Evolutionary conservation across 345 rosid species (phyloP).

Genomic region (Aegle marmelos): DNA sequence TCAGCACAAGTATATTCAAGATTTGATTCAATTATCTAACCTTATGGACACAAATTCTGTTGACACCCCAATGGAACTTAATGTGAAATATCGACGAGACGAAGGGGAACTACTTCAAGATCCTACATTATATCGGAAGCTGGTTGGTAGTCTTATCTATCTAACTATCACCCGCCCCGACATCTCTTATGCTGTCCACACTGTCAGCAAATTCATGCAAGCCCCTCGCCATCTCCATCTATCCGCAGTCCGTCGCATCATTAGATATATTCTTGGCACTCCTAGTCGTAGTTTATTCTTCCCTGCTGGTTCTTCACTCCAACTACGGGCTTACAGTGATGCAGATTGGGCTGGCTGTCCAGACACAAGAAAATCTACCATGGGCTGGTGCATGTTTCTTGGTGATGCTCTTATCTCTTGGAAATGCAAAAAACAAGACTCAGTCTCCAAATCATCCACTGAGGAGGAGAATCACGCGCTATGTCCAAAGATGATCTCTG

Average conservation of each 20-base stretch:
- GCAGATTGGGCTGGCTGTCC: background rate
- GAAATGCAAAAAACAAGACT: background rate
- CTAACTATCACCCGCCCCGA: background rate
- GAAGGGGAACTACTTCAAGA: too few relatives aligned
- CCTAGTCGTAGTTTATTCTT: background rate
- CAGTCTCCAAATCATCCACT: background rate
- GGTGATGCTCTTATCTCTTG: background rate
- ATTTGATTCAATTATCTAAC: too few relatives aligned
- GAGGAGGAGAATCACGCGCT: background rate
- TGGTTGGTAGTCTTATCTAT: background rate
- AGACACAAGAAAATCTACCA: background rate
- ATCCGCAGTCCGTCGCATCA: background rate
- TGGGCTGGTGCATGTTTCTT: constrained; percentile 1
- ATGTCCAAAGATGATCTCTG: background rate
- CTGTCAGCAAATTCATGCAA: constrained; percentile 1
- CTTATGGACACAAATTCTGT: too few relatives aligned
- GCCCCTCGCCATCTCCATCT: background rate
- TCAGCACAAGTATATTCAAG: too few relatives aligned
- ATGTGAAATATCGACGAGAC: too few relatives aligned
- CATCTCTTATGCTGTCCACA: background rate
- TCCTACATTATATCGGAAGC: too few relatives aligned
- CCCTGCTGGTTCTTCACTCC: background rate
- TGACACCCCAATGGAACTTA: too few relatives aligned
- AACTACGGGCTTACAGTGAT: background rate
- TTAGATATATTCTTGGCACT: background rate